These are phyloP conservation scores for Neospermospora avenae DNA, from an alignment of 2,329 filamentous ascomycete species.

Conservation along the genomic window DNA sequence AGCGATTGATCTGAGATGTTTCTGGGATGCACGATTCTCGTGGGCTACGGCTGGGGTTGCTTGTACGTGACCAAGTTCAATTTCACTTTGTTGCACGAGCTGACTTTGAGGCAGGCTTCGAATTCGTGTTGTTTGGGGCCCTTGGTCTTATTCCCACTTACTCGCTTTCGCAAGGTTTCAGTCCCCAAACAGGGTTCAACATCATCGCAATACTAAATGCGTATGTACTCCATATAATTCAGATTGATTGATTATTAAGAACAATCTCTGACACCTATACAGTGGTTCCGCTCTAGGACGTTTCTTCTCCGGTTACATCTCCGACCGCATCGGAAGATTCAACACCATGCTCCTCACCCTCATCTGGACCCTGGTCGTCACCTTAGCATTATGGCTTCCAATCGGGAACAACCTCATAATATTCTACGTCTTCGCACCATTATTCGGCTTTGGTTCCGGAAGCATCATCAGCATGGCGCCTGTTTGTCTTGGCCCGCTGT, in stretches of 20 bases:
- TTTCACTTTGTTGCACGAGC: background rate
- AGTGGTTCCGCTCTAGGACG: slow-evolving; percentile 29
- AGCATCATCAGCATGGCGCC: slow-evolving; percentile 33
- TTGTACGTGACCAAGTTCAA: slow-evolving; percentile 36
- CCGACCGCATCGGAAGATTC: slow-evolving; percentile 27
- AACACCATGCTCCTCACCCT: slow-evolving; percentile 30
- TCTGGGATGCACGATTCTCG: slow-evolving; percentile 55
- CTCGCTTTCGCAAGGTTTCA: slow-evolving; percentile 64
- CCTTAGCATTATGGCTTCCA: slow-evolving; percentile 29
- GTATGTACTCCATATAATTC: slow-evolving; percentile 26
- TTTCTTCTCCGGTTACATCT: slow-evolving; percentile 27
- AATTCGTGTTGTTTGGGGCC: slow-evolving; percentile 78
- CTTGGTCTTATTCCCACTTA: slow-evolving; percentile 81
- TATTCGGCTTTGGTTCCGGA: slow-evolving; percentile 33
- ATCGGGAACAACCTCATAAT: slow-evolving; percentile 23
- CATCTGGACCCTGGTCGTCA: slow-evolving; percentile 22
- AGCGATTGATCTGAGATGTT: slow-evolving; percentile 60
- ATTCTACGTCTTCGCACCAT: slow-evolving; percentile 31
- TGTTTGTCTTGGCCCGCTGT: slow-evolving; percentile 32
- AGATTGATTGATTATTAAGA: background rate
- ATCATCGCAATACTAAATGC: slow-evolving; percentile 82
- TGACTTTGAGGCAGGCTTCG: slow-evolving; percentile 40
- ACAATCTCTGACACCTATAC: background rate
- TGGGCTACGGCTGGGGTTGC: slow-evolving; percentile 32
- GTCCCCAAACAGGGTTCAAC: slow-evolving; percentile 66